These are phyloP conservation scores for Macrotyloma uniflorum DNA, from an alignment of 306 rosid species.

Conservation along the genomic window DNA sequence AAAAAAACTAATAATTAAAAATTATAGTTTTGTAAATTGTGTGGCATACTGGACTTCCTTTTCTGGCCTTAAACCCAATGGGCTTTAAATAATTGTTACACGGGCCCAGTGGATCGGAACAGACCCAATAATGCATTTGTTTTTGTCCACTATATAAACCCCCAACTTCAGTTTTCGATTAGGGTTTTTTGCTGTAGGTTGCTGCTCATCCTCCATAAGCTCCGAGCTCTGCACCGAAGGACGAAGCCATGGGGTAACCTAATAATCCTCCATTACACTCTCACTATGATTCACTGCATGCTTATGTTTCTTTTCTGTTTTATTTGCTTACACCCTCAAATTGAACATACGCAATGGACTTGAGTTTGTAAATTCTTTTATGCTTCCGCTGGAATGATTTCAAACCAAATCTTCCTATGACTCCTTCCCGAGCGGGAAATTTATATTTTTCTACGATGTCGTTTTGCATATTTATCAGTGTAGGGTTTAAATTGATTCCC, in stretches of 20 bases:
- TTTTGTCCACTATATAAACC: conserved; percentile 16
- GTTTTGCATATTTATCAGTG: not conserved
- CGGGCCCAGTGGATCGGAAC: not conserved
- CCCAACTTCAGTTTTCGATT: not conserved
- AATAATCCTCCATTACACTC: not conserved
- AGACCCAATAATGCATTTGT: not conserved
- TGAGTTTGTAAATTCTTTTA: not conserved
- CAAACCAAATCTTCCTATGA: not conserved
- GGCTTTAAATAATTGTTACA: not conserved
- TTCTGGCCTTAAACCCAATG: not conserved
- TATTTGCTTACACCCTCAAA: not conserved
- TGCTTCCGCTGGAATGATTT: not conserved
- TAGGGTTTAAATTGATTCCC: not conserved
- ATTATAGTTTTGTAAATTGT: not conserved
- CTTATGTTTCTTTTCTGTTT: not conserved
- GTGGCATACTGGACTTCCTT: not conserved
- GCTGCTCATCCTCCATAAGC: conserved; percentile 21
- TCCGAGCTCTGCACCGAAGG: conserved; percentile 22
- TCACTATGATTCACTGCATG: not conserved
- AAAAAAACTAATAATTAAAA: not conserved
- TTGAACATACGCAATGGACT: not conserved
- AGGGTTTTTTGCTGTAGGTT: conserved; percentile 51
- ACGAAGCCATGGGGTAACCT: conserved; percentile 58
- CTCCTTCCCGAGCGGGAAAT: not conserved
- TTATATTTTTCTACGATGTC: not conserved